Base-by-base conservation (phyloP, 148 eudicot genomes). In the Tetragonia tetragonoides region DNA sequence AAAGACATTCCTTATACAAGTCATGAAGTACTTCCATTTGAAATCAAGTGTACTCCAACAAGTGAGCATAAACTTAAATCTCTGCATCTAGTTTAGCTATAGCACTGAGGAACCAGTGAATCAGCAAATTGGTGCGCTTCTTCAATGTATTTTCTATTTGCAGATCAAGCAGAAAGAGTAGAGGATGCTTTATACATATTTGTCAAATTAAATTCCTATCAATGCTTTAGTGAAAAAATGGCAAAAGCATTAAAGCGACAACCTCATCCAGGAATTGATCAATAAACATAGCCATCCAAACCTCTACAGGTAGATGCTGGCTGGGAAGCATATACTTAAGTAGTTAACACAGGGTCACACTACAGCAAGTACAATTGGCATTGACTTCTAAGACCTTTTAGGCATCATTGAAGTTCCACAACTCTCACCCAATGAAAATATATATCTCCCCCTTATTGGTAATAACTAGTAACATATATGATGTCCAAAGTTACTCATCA, bases 341-440 rank as follows among this genome's bases (percentile, higher is more conserved):
- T 28, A 57, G 21, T 4, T 4, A 57, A 20, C 18, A 57, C 61
- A 57, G 18, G 21, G 61, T 57, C 21, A 57, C 21, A 57, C 21
- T 16, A 12, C 11, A 54, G 0, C 15, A 54, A 54, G 0, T 54
- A 54, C 59, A 54, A 54, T 17, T 40, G 5, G 7, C 23, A 24
- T 5, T 5, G 59, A 17, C 10, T 61, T 46, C 51, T 11, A 10
- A 67, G 17, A 77, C 42, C 16, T 60, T 10, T 11, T 60, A 71
- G 46, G 37, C 76, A 60, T 60, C 66, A 39, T 73, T 57, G 66
- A 73, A 34, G 47, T 17, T 64, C 14, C 28, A 42, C 37, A 65
- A 44, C 23, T 34, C 10, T 47, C 44, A 40, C 57, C 23, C 18
- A 0, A 3, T 3, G 3, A 54, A 47, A 40, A 46, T 20, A 46